Conservation (phyloP, 805 yeast genomes). For the Saccharomyces cerevisiae region DNA sequence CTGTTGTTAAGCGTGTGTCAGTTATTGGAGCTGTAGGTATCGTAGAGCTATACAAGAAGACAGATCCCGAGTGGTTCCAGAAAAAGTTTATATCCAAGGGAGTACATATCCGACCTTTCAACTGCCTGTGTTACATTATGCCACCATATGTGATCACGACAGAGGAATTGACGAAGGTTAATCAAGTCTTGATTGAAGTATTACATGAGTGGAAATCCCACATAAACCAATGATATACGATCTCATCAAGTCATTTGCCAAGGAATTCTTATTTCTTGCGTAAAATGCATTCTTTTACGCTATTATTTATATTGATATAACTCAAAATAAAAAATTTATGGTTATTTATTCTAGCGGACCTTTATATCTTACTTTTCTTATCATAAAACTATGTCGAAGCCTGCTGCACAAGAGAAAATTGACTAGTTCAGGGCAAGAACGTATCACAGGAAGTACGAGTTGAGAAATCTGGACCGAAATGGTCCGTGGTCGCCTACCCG, state of each 20-base stretch:
- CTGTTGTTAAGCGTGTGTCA: slow-evolving; percentile 13
- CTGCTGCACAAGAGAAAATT: too few species aligned
- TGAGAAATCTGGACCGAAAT: too few species aligned
- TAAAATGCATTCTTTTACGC: background rate
- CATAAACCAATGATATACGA: background rate
- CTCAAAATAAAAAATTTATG: too few species aligned
- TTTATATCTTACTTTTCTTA: too few species aligned
- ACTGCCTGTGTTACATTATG: slow-evolving; percentile 20
- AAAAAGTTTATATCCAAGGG: slow-evolving; percentile 9
- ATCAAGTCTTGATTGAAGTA: slow-evolving; percentile 6
- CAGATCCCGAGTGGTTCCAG: slow-evolving; percentile 20
- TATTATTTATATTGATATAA: background rate
- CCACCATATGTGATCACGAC: slow-evolving; percentile 21
- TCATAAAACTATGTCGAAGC: too few species aligned
- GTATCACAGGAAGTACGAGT: too few species aligned
- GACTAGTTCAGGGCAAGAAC: too few species aligned
- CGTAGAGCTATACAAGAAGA: slow-evolving; percentile 13
- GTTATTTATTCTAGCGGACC: too few species aligned
- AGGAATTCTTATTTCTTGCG: background rate
- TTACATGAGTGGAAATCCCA: slow-evolving; percentile 2
- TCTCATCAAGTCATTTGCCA: background rate
- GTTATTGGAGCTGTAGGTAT: slow-evolving; percentile 21
- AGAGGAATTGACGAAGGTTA: slow-evolving; percentile 9
- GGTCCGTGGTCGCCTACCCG: too few species aligned
- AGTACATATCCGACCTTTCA: slow-evolving; percentile 23